Percentiles rank a stretch among this genome's conserved stretches.
Evolutionary conservation across 2,329 filamentous ascomycete species (phyloP).

Genomic region (Beauveria asiatica): DNA sequence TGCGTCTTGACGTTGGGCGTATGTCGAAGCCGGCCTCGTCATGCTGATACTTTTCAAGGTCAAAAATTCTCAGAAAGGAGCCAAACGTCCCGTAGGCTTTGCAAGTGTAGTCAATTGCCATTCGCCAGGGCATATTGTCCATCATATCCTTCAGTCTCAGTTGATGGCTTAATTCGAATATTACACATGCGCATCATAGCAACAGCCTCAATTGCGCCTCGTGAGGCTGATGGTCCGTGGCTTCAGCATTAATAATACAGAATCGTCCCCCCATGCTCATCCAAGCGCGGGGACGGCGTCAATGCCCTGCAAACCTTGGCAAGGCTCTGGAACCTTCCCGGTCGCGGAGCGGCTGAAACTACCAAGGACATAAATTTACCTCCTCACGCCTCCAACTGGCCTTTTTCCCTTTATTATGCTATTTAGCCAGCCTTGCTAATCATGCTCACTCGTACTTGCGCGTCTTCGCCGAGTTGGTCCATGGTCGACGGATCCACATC

Average conservation of each 20-base stretch:
- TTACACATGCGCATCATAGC: background rate
- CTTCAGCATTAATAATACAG: constrained; percentile 1
- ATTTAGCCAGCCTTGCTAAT: too few relatives aligned
- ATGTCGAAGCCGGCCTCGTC: background rate
- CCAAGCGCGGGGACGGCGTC: background rate
- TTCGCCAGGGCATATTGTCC: background rate
- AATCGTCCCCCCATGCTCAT: background rate
- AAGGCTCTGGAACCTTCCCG: constrained; percentile 4
- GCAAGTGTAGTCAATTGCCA: background rate
- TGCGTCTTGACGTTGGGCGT: background rate
- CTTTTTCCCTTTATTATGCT: background rate
- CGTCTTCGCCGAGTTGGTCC: background rate
- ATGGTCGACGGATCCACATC: background rate
- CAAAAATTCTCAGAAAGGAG: background rate
- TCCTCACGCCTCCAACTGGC: background rate
- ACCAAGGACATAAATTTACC: background rate
- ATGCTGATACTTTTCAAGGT: background rate
- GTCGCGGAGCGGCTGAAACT: background rate
- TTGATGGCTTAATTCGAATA: background rate
- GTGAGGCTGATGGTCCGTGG: background rate
- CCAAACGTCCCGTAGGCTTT: background rate
- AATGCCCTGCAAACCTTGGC: background rate
- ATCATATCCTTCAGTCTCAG: too few relatives aligned
- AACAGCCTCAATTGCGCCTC: background rate
- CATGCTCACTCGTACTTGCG: constrained; percentile 3